A percentile compares a stretch with the other conserved stretches of the same genome.
phyloP scores from a whole-genome alignment of 768 basidiomycete genomes.

The Sarcomyxa edulis region DNA sequence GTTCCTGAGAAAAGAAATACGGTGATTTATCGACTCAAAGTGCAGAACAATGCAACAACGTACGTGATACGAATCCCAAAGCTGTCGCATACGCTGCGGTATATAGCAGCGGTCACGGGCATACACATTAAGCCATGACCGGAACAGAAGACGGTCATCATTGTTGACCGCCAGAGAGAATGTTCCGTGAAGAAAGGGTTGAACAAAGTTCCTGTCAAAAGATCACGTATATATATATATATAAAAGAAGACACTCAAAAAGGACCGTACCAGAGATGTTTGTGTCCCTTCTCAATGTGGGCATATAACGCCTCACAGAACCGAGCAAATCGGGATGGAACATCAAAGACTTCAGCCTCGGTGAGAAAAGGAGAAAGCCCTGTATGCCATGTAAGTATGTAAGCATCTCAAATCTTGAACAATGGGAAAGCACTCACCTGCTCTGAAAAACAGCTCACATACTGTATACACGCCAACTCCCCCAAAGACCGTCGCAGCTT shows the following conservation, averaged over 20 bases:
- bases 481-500: slow-evolving; percentile 1
- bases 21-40: no score
- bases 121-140: slow-evolving; percentile 6
- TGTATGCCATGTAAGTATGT: not conserved
- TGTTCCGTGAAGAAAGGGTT: slow-evolving; percentile 1
- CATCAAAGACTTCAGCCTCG: slow-evolving; percentile 8
- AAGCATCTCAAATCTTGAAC: not conserved
- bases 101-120: slow-evolving; percentile 4
- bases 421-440: not conserved
- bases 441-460: not conserved
- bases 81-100: not conserved
- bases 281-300: not conserved
- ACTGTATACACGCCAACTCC: slow-evolving; percentile 10
- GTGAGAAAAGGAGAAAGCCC: slow-evolving; percentile 5
- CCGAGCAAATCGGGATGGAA: slow-evolving; percentile 5
- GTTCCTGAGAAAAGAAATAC: no score
- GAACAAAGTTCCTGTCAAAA: not conserved
- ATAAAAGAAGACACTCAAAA: no score
- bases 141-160: slow-evolving; percentile 6
- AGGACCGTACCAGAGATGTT: not conserved
- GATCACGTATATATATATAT: no score
- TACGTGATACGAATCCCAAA: slow-evolving; percentile 1
- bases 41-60: no score
- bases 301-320: slow-evolving; percentile 5
- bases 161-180: slow-evolving; percentile 4